phyloP scores from a whole-genome alignment of 2,329 filamentous ascomycete genomes.

The Exserohilum rostratum region DNA sequence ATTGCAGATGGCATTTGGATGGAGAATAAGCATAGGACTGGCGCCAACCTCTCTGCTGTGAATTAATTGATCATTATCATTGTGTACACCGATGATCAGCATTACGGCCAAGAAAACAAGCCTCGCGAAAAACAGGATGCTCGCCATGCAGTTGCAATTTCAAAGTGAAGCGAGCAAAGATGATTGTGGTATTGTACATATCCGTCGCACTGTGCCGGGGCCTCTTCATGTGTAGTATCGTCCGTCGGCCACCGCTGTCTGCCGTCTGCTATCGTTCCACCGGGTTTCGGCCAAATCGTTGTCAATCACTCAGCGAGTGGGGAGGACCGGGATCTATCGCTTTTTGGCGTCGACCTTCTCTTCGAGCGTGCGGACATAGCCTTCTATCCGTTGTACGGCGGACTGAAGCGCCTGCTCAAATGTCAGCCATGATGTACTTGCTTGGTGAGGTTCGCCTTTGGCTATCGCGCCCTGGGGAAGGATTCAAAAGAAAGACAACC shows the following conservation, averaged over 20 bases:
- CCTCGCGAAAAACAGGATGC: background rate
- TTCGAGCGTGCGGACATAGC: conserved; percentile 82
- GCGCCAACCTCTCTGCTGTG: background rate
- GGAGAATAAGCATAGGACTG: background rate
- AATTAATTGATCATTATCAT: background rate
- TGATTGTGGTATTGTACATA: conserved; percentile 9
- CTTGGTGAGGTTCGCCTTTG: background rate
- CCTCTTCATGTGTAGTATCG: background rate
- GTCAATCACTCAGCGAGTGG: background rate
- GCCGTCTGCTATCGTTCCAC: background rate
- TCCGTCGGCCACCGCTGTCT: background rate
- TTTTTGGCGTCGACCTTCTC: conserved; percentile 68
- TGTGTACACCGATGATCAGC: background rate
- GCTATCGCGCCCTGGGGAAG: background rate
- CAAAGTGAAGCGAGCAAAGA: conserved; percentile 3
- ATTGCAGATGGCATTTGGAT: background rate
- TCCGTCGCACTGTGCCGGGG: background rate
- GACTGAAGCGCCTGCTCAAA: conserved; percentile 72
- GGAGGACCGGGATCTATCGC: conserved; percentile 1
- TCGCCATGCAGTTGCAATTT: background rate
- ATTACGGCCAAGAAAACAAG: background rate
- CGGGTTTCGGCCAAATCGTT: background rate
- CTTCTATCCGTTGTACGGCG: conserved; percentile 83
- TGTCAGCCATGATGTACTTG: conserved; percentile 20
- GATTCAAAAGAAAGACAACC: conserved; percentile 51